These are phyloP conservation scores for Coemansia sp. DNA, from an alignment of 371 early-diverging fungal species.

Conservation along the genomic window DNA sequence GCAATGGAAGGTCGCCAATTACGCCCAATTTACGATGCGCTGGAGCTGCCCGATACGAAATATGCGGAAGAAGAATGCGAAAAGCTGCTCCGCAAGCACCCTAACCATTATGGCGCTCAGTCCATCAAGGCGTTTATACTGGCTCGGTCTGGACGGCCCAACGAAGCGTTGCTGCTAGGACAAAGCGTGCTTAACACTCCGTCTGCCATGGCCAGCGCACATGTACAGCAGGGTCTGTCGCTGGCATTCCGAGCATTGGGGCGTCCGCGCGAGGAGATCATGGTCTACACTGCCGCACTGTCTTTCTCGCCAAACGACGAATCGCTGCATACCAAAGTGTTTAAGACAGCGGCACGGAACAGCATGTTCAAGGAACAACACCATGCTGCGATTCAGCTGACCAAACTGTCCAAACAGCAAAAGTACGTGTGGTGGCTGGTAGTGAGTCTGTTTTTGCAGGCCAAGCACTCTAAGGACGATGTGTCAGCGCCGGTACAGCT, in stretches of 20 bases:
- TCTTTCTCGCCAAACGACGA: slow-evolving; percentile 68
- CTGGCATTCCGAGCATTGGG: slow-evolving; percentile 66
- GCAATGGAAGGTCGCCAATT: slow-evolving; percentile 41
- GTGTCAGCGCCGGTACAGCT: slow-evolving; percentile 58
- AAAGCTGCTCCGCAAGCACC: slow-evolving; percentile 32
- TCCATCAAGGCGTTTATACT: slow-evolving; percentile 81
- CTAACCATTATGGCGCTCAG: slow-evolving; percentile 33
- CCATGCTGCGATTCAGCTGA: slow-evolving; percentile 76
- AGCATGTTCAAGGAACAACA: slow-evolving; percentile 77
- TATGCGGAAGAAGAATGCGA: slow-evolving; percentile 38
- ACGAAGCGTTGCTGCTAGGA: slow-evolving; percentile 73
- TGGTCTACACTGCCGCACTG: slow-evolving; percentile 73
- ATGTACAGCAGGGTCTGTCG: slow-evolving; percentile 72
- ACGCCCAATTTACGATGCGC: slow-evolving; percentile 42
- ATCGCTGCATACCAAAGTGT: slow-evolving; percentile 74
- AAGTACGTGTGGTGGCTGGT: slow-evolving; percentile 89
- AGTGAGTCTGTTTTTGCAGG: slow-evolving; percentile 70
- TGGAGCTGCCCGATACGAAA: slow-evolving; percentile 24
- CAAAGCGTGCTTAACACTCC: slow-evolving; percentile 65
- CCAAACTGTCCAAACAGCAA: slow-evolving; percentile 74
- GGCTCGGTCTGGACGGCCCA: slow-evolving; percentile 63
- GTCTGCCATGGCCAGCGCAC: slow-evolving; percentile 63
- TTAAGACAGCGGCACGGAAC: slow-evolving; percentile 80
- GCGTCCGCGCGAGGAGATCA: slow-evolving; percentile 65
- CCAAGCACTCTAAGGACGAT: slow-evolving; percentile 29